These are phyloP conservation scores for Phylloboletellus chloephorus DNA, from an alignment of 1,284 basidiomycete species.

Conservation along the genomic window DNA sequence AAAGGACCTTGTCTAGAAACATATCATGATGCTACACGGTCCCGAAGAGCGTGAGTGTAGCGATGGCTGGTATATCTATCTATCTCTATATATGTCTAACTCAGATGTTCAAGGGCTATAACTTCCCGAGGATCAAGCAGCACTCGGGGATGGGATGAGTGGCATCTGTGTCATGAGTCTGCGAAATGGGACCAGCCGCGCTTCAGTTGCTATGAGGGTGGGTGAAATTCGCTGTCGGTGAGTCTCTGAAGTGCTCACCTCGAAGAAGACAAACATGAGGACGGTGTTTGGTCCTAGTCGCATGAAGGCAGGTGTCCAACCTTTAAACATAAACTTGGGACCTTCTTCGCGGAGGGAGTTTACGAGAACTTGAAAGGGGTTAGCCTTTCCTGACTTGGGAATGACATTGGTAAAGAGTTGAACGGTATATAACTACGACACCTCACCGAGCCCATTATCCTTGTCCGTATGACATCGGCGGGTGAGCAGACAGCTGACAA, in stretches of 20 bases:
- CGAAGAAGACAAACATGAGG: conserved; percentile 82
- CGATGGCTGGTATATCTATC: conserved; percentile 6
- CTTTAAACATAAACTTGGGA: conserved; percentile 79
- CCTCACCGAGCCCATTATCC: conserved; percentile 68
- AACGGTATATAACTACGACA: neutral
- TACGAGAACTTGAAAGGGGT: conserved; percentile 47
- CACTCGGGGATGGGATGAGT: neutral
- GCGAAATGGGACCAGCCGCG: conserved; percentile 40
- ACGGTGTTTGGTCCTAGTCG: conserved; percentile 80
- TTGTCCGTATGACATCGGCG: conserved; percentile 79
- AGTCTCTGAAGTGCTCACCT: conserved; percentile 41
- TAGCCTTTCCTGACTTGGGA: conserved; percentile 44
- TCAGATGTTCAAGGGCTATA: conserved; percentile 8
- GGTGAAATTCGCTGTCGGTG: conserved; percentile 5
- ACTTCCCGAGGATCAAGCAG: neutral
- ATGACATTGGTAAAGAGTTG: conserved; percentile 2
- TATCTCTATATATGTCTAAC: conserved; percentile 1
- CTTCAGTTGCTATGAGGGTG: conserved; percentile 58
- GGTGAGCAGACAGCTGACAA: conserved; percentile 77
- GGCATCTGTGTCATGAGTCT: conserved; percentile 2
- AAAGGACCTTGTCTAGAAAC: conserved; percentile 8
- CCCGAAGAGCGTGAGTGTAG: conserved; percentile 4
- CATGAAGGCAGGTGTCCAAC: conserved; percentile 84
- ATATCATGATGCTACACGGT: conserved; percentile 9
- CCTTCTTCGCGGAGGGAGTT: conserved; percentile 70